Conservation (phyloP, 2,329 filamentous ascomycete genomes). For the Coniella vitis region DNA sequence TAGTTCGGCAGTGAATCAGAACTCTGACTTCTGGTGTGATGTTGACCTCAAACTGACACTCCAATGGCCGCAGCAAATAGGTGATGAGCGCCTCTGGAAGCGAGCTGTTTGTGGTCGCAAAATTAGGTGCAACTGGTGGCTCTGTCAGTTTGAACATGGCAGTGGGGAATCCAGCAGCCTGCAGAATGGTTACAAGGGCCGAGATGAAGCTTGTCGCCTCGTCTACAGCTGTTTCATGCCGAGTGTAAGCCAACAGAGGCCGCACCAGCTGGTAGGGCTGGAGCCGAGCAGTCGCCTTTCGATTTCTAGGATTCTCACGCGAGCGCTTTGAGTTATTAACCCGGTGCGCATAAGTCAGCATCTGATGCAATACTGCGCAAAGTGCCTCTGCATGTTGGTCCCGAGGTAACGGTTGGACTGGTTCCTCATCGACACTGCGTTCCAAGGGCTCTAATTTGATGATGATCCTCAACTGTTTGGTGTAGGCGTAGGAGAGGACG, state of each 20-base stretch:
- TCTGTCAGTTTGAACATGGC: constrained; percentile 38
- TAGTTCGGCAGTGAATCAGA: constrained; percentile 38
- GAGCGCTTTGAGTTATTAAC: constrained; percentile 65
- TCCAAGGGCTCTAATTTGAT: constrained; percentile 61
- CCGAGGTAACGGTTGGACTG: constrained; percentile 27
- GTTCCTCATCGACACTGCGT: constrained; percentile 30
- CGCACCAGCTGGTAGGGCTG: constrained; percentile 44
- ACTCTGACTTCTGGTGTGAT: constrained; percentile 38
- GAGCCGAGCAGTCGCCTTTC: constrained; percentile 28
- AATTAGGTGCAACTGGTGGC: constrained; percentile 23
- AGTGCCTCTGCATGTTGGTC: constrained; percentile 57
- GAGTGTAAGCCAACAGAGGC: constrained; percentile 43
- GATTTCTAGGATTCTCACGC: constrained; percentile 39
- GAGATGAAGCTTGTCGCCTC: constrained; percentile 36
- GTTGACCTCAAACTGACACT: constrained; percentile 36
- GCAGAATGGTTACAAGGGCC: constrained; percentile 36
- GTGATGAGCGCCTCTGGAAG: constrained; percentile 39
- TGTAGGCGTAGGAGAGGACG: constrained; percentile 48
- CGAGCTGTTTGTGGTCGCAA: constrained; percentile 20
- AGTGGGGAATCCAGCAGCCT: constrained; percentile 36
- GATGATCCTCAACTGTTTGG: constrained; percentile 49
- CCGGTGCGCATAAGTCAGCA: constrained; percentile 73
- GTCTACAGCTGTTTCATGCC: constrained; percentile 35
- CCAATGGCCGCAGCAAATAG: constrained; percentile 35
- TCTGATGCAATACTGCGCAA: constrained; percentile 61